Conservation (phyloP, 2,329 filamentous ascomycete species). For the Periconia digitata region DNA sequence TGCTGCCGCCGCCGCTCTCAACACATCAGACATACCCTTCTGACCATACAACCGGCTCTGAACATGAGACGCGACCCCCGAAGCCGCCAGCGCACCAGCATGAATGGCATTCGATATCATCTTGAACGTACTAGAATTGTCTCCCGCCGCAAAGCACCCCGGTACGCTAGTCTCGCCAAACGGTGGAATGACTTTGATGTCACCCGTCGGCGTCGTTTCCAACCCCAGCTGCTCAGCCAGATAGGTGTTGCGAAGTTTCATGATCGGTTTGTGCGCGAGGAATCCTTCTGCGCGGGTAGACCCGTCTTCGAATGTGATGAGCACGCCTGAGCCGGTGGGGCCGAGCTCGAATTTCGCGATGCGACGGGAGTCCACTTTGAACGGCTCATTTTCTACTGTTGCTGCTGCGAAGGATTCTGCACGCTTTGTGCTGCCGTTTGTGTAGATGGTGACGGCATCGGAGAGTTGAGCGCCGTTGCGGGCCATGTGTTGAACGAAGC, state of each 20-base stretch:
- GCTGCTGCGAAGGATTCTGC: neutral
- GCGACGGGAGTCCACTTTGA: slow-evolving; percentile 35
- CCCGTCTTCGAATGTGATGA: slow-evolving; percentile 47
- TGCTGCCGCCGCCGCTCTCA: too few relatives aligned
- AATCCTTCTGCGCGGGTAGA: slow-evolving; percentile 10
- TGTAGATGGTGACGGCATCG: slow-evolving; percentile 40
- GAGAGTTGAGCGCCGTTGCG: slow-evolving; percentile 51
- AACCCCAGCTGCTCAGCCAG: slow-evolving; percentile 50
- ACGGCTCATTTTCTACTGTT: slow-evolving; percentile 27
- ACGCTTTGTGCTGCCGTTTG: too few relatives aligned
- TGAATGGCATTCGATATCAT: slow-evolving; percentile 4
- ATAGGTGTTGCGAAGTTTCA: slow-evolving; percentile 41
- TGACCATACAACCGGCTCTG: too few relatives aligned
- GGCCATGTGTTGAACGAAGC: slow-evolving; percentile 42
- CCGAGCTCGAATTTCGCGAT: slow-evolving; percentile 28
- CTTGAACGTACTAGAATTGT: slow-evolving; percentile 25
- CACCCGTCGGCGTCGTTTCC: slow-evolving; percentile 46
- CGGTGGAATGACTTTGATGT: slow-evolving; percentile 47
- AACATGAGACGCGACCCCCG: slow-evolving; percentile 2
- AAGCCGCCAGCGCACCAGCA: slow-evolving; percentile 5
- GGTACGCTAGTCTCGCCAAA: slow-evolving; percentile 50
- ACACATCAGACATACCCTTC: too few relatives aligned
- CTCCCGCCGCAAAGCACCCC: slow-evolving; percentile 56
- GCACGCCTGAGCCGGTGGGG: slow-evolving; percentile 35
- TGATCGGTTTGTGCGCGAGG: slow-evolving; percentile 6